Conservation (phyloP, 2,329 filamentous ascomycete genomes). For the Aureobasidium pullulans region DNA sequence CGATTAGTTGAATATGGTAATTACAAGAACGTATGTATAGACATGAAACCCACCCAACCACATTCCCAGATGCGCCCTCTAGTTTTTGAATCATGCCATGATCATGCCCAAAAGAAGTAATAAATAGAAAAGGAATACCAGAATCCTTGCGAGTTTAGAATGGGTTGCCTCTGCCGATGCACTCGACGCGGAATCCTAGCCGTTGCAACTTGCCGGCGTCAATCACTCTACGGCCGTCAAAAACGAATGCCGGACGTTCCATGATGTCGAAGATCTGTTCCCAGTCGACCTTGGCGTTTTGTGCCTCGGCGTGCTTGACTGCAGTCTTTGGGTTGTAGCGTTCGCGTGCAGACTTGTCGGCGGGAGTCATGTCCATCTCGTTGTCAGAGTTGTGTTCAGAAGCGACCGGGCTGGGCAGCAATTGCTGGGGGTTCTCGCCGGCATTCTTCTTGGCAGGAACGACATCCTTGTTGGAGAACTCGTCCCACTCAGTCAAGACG, state of each 20-base stretch:
- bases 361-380: constrained; percentile 10
- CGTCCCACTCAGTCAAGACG: constrained; percentile 30
- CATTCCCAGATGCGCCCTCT: not conserved
- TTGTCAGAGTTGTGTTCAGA: constrained; percentile 4
- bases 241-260: constrained; percentile 29
- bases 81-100: constrained; percentile 7
- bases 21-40: constrained; percentile 8
- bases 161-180: constrained; percentile 21
- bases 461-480: constrained; percentile 27
- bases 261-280: constrained; percentile 25
- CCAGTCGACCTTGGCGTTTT: constrained; percentile 25
- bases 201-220: constrained; percentile 24
- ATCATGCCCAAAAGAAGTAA: not conserved
- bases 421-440: not conserved
- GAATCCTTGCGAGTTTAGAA: constrained; percentile 1
- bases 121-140: not conserved
- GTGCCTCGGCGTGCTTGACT: constrained; percentile 9
- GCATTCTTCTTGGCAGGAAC: not conserved
- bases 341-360: constrained; percentile 8
- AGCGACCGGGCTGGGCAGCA: constrained; percentile 9
- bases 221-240: constrained; percentile 32
- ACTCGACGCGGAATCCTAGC: constrained; percentile 31
- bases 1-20: not conserved
- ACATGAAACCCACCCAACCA: constrained; percentile 8
- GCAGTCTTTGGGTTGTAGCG: constrained; percentile 8